Evolutionary conservation across 805 yeast genomes (phyloP).

Genomic region (Kazachstania africana): DNA sequence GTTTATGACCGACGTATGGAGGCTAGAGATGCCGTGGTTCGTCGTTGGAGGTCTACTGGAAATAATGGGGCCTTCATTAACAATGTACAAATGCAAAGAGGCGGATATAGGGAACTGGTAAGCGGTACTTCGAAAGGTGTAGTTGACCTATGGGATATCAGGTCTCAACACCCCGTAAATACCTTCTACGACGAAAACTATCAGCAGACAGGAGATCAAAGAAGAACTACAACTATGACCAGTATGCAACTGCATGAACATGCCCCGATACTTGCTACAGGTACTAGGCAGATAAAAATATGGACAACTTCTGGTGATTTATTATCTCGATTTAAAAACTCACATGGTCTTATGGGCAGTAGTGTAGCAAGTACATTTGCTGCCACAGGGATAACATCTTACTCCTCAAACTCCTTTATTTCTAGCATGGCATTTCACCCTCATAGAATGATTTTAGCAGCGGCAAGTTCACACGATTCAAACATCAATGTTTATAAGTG

Average conservation of each 20-base stretch:
- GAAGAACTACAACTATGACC: conserved; percentile 31
- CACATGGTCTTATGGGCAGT: conserved; percentile 18
- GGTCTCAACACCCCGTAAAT: conserved; percentile 59
- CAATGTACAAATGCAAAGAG: conserved; percentile 90
- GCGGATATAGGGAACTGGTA: conserved; percentile 82
- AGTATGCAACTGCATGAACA: conserved; percentile 85
- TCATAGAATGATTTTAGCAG: conserved; percentile 87
- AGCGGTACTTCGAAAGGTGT: conserved; percentile 76
- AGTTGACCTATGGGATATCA: conserved; percentile 84
- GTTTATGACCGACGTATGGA: conserved; percentile 86
- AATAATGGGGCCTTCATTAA: conserved; percentile 44
- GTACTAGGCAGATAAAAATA: conserved; percentile 63
- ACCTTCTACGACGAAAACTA: conserved; percentile 43
- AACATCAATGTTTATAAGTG: conserved; percentile 53
- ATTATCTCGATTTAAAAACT: conserved; percentile 46
- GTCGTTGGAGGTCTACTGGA: conserved; percentile 57
- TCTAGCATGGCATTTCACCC: conserved; percentile 76
- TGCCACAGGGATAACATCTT: conserved; percentile 22
- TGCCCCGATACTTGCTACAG: conserved; percentile 89
- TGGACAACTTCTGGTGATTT: conserved; percentile 81
- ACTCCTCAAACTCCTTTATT: conserved; percentile 34
- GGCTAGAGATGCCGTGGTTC: conserved; percentile 74
- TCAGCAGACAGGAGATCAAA: conserved; percentile 17
- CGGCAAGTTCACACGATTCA: conserved; percentile 68
- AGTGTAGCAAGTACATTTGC: conserved; percentile 24